phyloP scores from a whole-genome alignment of 148 eudicot species.

The Rhododendron molle region DNA sequence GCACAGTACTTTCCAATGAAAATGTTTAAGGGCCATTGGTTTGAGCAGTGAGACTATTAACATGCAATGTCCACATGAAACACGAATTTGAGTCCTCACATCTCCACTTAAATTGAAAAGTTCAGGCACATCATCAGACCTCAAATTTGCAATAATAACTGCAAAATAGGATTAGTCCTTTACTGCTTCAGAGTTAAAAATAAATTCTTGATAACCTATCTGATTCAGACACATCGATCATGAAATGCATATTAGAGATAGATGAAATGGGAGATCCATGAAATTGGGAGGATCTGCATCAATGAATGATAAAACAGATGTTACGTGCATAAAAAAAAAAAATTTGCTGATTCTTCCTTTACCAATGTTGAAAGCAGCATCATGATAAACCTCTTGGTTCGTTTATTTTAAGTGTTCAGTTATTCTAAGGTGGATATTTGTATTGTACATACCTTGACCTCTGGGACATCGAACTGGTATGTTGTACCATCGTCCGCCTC shows the following conservation, averaged over 20 bases:
- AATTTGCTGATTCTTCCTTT: background rate
- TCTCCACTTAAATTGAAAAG: background rate
- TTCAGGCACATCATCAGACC: background rate
- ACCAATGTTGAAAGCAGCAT: background rate
- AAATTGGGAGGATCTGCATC: background rate
- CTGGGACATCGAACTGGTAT: slow-evolving; percentile 82
- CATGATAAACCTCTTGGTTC: background rate
- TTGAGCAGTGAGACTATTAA: background rate
- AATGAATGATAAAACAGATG: background rate
- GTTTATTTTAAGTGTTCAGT: background rate
- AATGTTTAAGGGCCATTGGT: background rate
- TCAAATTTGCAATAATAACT: background rate
- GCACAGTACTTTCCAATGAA: background rate
- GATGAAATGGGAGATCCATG: background rate
- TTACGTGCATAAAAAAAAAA: background rate
- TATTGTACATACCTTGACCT: slow-evolving; percentile 54
- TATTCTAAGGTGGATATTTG: background rate
- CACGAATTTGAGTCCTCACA: background rate
- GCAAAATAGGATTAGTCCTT: background rate
- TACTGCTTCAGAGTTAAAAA: background rate
- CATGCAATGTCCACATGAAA: background rate
- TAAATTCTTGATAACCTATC: background rate
- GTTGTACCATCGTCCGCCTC: slow-evolving; percentile 81
- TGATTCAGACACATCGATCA: background rate
- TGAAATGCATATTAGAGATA: background rate